These are phyloP conservation scores for Diaporthe sp. DNA, from an alignment of 2,329 filamentous ascomycete genomes.

Conservation along the genomic window DNA sequence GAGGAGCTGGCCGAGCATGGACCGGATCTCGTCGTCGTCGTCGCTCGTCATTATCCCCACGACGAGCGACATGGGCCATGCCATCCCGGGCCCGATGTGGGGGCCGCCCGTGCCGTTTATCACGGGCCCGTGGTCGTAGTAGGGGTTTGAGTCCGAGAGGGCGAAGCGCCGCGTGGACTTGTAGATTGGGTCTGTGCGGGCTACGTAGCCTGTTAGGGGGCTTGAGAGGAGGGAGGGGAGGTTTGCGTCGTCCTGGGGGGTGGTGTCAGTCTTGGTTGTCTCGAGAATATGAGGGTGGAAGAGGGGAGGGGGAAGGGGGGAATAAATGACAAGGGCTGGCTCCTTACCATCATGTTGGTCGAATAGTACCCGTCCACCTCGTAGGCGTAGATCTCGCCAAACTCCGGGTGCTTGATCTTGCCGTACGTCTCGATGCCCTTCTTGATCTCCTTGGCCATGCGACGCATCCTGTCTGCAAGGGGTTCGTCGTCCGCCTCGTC, in stretches of 20 bases:
- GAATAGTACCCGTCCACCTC: conserved; percentile 71
- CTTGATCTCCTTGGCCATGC: conserved; percentile 70
- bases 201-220: conserved; percentile 67
- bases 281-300: too few relatives aligned
- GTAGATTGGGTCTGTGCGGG: conserved; percentile 66
- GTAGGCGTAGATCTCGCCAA: conserved; percentile 74
- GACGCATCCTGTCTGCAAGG: conserved; percentile 61
- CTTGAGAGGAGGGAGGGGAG: conserved; percentile 68
- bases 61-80: conserved; percentile 80
- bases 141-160: conserved; percentile 72
- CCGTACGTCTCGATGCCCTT: conserved; percentile 77
- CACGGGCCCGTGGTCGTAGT: conserved; percentile 54
- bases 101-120: conserved; percentile 47
- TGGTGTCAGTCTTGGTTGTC: not conserved
- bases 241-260: conserved; percentile 67
- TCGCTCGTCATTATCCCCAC: conserved; percentile 77
- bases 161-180: conserved; percentile 78
- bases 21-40: conserved; percentile 72
- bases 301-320: too few relatives aligned
- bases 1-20: conserved; percentile 65
- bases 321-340: too few relatives aligned
- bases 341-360: conserved; percentile 40
- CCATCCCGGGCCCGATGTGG: conserved; percentile 63
- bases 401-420: conserved; percentile 71
- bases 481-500: conserved; percentile 24